Percentiles rank a stretch among this genome's conserved stretches.
Evolutionary conservation across 176 grass and related monocot species (phyloP).

Genomic region (Carex myosuroides): DNA sequence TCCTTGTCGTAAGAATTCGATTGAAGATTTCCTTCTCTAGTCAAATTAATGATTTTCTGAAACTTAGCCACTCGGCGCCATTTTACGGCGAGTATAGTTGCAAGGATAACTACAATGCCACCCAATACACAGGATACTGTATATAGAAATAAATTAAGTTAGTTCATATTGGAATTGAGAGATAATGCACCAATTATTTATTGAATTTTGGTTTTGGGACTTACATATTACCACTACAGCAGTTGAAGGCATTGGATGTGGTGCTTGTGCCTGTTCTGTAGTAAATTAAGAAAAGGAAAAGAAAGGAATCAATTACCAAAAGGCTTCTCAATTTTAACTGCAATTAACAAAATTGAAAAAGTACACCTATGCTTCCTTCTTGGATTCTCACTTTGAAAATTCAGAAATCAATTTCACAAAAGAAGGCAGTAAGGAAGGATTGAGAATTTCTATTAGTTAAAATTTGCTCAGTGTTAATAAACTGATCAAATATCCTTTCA

Average conservation of each 20-base stretch:
- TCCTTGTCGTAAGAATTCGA: not conserved
- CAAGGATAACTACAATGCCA: not conserved
- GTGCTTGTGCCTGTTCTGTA: not conserved
- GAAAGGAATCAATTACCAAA: not conserved
- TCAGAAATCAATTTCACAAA: not conserved
- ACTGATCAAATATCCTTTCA: too few species aligned
- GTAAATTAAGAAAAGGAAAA: not conserved
- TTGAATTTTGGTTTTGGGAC: not conserved
- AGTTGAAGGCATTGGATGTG: not conserved
- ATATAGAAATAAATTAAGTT: not conserved
- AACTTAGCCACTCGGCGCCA: not conserved
- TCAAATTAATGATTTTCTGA: not conserved
- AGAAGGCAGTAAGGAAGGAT: too few species aligned
- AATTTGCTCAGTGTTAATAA: too few species aligned
- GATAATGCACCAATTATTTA: not conserved
- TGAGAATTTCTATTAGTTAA: too few species aligned
- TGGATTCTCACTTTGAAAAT: not conserved
- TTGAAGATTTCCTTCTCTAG: not conserved
- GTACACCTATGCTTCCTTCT: not conserved
- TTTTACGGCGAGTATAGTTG: not conserved
- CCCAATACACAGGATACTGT: constrained; percentile 7
- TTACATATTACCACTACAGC: not conserved
- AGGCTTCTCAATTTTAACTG: not conserved
- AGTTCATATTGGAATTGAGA: not conserved
- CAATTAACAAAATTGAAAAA: not conserved